Conservation (phyloP, 345 rosid species). For the Linum lewisii region DNA sequence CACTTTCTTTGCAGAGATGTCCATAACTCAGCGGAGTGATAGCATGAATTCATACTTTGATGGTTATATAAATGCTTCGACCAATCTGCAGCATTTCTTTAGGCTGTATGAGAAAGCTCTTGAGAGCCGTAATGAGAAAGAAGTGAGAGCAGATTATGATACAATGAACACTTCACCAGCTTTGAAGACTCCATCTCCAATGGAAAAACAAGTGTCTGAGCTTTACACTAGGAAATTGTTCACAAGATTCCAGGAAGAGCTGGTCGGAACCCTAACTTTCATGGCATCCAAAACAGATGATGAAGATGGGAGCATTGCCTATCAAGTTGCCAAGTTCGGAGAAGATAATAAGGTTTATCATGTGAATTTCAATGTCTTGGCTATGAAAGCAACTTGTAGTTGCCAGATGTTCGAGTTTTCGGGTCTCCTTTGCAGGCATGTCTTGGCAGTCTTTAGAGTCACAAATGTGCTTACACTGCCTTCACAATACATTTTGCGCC, state of each 20-base stretch:
- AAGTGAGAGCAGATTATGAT: slow-evolving; percentile 42
- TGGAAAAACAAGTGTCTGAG: slow-evolving; percentile 42
- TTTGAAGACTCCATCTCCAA: slow-evolving; percentile 42
- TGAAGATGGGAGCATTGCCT: slow-evolving; percentile 17
- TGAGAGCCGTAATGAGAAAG: slow-evolving; percentile 26
- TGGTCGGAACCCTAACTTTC: slow-evolving; percentile 40
- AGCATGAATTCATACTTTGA: slow-evolving; percentile 34
- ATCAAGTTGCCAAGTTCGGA: slow-evolving; percentile 34
- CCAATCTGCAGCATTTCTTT: slow-evolving; percentile 25
- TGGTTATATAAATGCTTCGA: slow-evolving; percentile 42
- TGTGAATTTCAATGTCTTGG: slow-evolving; percentile 29
- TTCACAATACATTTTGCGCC: slow-evolving; percentile 31
- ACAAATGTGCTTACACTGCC: slow-evolving; percentile 41
- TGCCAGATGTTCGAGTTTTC: slow-evolving; percentile 45
- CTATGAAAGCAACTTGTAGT: slow-evolving; percentile 37
- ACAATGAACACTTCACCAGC: slow-evolving; percentile 26
- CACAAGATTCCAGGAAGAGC: slow-evolving; percentile 39
- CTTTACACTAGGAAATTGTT: slow-evolving; percentile 37
- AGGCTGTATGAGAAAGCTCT: slow-evolving; percentile 37
- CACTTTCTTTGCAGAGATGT: slow-evolving; percentile 35
- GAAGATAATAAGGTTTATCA: slow-evolving; percentile 29
- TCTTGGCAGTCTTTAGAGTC: slow-evolving; percentile 38
- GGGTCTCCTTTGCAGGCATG: slow-evolving; percentile 38
- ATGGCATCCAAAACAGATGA: slow-evolving; percentile 27
- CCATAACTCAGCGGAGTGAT: slow-evolving; percentile 28